Evolutionary conservation across 2,329 filamentous ascomycete species (phyloP).

Genomic region (Fusarium tuaranense): DNA sequence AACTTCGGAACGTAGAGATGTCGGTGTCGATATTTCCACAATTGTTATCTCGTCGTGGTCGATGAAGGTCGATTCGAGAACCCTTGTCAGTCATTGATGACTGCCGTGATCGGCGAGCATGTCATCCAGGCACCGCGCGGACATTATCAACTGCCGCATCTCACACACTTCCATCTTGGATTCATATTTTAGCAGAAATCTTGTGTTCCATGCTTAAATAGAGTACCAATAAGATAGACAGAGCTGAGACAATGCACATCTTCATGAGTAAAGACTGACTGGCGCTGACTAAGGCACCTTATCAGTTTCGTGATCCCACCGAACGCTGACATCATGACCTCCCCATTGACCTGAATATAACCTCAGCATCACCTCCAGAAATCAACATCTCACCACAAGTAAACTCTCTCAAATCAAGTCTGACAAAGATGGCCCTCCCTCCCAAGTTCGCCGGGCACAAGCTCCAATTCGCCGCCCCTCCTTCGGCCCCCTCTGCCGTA

Average conservation of each 20-base stretch:
- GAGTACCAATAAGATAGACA: not conserved
- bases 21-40: conserved; percentile 13
- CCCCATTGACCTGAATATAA: conserved; percentile 10
- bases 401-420: not conserved
- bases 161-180: not conserved
- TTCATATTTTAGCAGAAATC: not conserved
- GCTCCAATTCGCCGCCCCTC: conserved; percentile 61
- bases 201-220: not conserved
- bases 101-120: conserved; percentile 7
- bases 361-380: not conserved
- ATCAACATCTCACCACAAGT: not conserved
- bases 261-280: not conserved
- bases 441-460: conserved; percentile 82
- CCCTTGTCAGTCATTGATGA: not conserved
- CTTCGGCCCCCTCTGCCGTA: conserved; percentile 50
- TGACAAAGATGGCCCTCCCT: conserved; percentile 75
- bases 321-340: conserved; percentile 28
- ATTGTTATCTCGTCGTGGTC: conserved; percentile 8
- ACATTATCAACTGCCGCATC: not conserved
- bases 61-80: not conserved
- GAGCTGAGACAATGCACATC: not conserved
- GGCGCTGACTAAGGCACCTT: conserved; percentile 32
- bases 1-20: conserved; percentile 18
- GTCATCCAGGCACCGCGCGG: not conserved
- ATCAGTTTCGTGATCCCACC: conserved; percentile 20